Conservation (phyloP, 345 rosid species). For the Bruguiera sexangula region DNA sequence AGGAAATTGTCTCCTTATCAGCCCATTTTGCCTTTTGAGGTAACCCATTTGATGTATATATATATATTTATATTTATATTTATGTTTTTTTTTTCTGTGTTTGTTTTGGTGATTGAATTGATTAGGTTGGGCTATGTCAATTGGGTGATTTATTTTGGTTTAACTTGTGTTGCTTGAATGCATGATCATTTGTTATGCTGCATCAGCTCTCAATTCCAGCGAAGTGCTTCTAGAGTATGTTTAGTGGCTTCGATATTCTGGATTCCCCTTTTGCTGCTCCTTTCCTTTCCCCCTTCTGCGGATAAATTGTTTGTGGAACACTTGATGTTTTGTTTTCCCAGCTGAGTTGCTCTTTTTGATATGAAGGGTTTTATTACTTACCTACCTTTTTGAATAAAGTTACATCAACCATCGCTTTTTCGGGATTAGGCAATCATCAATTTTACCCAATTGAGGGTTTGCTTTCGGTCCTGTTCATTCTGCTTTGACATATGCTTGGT, state of each 20-base stretch:
- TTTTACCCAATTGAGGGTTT: neutral
- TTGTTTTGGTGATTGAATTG: neutral
- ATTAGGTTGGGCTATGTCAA: neutral
- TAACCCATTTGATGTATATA: constrained; percentile 6
- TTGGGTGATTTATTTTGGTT: neutral
- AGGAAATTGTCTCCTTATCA: constrained; percentile 74
- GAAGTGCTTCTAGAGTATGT: neutral
- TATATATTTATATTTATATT: too few relatives aligned
- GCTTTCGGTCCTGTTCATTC: neutral
- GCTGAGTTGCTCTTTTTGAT: too few relatives aligned
- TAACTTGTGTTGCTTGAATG: neutral
- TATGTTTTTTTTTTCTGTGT: neutral
- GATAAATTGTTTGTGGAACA: neutral
- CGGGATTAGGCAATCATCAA: neutral
- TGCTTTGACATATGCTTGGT: neutral
- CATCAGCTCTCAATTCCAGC: neutral
- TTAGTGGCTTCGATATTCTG: too few relatives aligned
- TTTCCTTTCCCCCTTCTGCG: neutral
- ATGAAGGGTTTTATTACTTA: too few relatives aligned
- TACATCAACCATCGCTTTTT: too few relatives aligned
- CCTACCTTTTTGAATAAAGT: too few relatives aligned
- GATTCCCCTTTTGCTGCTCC: too few relatives aligned
- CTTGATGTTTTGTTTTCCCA: too few relatives aligned
- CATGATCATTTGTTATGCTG: too few relatives aligned
- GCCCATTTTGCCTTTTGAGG: constrained; percentile 95